Percentiles rank a stretch among this genome's conserved stretches.
phyloP scores from a whole-genome alignment of 2,329 filamentous ascomycete genomes.

The Pyrenophora tritici-repentis region DNA sequence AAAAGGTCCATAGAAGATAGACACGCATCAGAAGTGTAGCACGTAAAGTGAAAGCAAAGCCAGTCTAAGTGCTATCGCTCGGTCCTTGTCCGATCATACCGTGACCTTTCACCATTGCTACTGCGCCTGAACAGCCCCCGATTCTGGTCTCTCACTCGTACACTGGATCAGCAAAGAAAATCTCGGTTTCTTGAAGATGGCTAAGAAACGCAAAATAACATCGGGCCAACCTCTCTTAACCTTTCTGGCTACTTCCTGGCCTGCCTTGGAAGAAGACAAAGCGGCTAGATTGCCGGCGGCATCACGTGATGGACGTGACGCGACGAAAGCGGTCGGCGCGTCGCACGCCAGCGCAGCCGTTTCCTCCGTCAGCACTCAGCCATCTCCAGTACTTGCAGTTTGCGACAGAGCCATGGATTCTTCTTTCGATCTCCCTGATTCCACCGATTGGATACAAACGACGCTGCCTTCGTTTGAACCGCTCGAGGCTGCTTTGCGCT shows the following conservation, averaged over 20 bases:
- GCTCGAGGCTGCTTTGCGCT: constrained; percentile 85
- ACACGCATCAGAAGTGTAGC: no score
- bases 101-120: no score
- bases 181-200: background rate
- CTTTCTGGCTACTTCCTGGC: background rate
- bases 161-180: background rate
- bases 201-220: background rate
- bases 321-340: constrained; percentile 19
- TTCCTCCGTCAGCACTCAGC: constrained; percentile 14
- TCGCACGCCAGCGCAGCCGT: constrained; percentile 5
- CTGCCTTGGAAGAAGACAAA: constrained; percentile 15
- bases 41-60: constrained; percentile 1
- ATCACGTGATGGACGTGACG: constrained; percentile 24
- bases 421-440: constrained; percentile 64
- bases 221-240: background rate
- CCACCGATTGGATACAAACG: constrained; percentile 83
- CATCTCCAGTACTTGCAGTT: constrained; percentile 9
- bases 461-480: constrained; percentile 67
- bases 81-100: no score
- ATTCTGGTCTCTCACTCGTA: background rate
- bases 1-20: background rate
- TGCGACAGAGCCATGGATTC: constrained; percentile 33
- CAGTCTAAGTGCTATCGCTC: background rate
- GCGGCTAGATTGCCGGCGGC: background rate
- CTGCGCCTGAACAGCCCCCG: no score